Evolutionary conservation across 495 filamentous ascomycete genomes (phyloP).

Genomic region (Tetracladium marchalianum): DNA sequence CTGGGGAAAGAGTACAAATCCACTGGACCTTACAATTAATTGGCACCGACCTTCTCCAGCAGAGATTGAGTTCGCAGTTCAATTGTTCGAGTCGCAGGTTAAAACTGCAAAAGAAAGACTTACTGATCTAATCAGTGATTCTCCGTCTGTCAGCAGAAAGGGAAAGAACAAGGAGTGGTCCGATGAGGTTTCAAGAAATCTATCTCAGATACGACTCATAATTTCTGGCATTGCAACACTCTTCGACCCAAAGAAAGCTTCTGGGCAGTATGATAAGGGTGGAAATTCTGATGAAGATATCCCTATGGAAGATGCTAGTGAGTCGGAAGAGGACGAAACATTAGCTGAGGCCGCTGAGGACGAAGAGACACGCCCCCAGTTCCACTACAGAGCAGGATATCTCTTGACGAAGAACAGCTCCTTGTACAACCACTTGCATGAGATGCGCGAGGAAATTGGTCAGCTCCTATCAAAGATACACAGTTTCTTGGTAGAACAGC

Average conservation of each 20-base stretch:
- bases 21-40: constrained; percentile 66
- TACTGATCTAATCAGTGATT: constrained; percentile 63
- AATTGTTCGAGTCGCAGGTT: constrained; percentile 75
- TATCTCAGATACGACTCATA: constrained; percentile 75
- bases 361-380: constrained; percentile 69
- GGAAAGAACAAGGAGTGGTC: constrained; percentile 98
- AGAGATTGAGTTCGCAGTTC: constrained; percentile 81
- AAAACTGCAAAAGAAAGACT: constrained; percentile 46
- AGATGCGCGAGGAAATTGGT: constrained; percentile 70
- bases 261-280: constrained; percentile 29
- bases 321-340: constrained; percentile 48
- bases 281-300: constrained; percentile 27
- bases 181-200: constrained; percentile 83
- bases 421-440: constrained; percentile 68
- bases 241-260: constrained; percentile 70
- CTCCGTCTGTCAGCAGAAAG: constrained; percentile 79
- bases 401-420: constrained; percentile 48
- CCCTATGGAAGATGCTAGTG: constrained; percentile 33
- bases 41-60: constrained; percentile 79
- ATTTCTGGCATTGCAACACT: constrained; percentile 81
- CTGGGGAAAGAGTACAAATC: constrained; percentile 68
- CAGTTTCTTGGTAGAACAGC: constrained; percentile 67
- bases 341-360: constrained; percentile 66
- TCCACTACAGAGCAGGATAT: constrained; percentile 81
- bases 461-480: constrained; percentile 74